Evolutionary conservation across 768 basidiomycete species (phyloP).

Genomic region (Pisolithus microcarpus): DNA sequence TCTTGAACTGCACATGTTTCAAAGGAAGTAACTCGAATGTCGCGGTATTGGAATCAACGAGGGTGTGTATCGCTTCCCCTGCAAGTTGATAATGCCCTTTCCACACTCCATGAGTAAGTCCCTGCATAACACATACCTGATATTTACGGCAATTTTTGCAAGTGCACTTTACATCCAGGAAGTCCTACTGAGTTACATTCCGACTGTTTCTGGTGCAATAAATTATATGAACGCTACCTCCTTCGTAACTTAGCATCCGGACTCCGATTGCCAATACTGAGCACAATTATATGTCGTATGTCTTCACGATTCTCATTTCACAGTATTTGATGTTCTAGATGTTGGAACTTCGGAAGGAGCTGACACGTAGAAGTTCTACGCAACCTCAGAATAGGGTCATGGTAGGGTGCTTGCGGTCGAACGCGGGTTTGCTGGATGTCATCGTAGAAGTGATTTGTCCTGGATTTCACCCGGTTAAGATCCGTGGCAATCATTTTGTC

Average conservation of each 20-base stretch:
- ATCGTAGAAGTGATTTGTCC: slow-evolving; percentile 30
- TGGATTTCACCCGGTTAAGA: slow-evolving; percentile 29
- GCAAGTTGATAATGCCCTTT: slow-evolving; percentile 24
- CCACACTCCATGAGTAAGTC: slow-evolving; percentile 28
- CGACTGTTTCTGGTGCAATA: slow-evolving; percentile 41
- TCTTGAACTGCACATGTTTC: slow-evolving; percentile 9
- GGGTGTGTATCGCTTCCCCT: slow-evolving; percentile 34
- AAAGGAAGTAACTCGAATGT: slow-evolving; percentile 40
- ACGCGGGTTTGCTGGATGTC: slow-evolving; percentile 39
- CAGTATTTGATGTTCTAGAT: slow-evolving; percentile 43
- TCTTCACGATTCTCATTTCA: slow-evolving; percentile 39
- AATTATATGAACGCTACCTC: slow-evolving; percentile 34
- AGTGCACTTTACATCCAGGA: slow-evolving; percentile 38
- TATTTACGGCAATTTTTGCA: background rate
- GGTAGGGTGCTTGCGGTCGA: slow-evolving; percentile 34
- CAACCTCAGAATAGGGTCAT: slow-evolving; percentile 31
- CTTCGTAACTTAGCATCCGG: slow-evolving; percentile 23
- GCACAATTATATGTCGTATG: slow-evolving; percentile 34
- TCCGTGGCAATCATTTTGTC: slow-evolving; percentile 30
- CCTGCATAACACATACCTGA: slow-evolving; percentile 10
- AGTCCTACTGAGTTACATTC: slow-evolving; percentile 46
- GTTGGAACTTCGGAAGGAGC: slow-evolving; percentile 34
- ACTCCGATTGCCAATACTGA: slow-evolving; percentile 39
- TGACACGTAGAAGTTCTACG: slow-evolving; percentile 9
- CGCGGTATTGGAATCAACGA: slow-evolving; percentile 33